These are phyloP conservation scores for Clitopilus passeckerianus DNA, from an alignment of 768 basidiomycete genomes.

Conservation along the genomic window DNA sequence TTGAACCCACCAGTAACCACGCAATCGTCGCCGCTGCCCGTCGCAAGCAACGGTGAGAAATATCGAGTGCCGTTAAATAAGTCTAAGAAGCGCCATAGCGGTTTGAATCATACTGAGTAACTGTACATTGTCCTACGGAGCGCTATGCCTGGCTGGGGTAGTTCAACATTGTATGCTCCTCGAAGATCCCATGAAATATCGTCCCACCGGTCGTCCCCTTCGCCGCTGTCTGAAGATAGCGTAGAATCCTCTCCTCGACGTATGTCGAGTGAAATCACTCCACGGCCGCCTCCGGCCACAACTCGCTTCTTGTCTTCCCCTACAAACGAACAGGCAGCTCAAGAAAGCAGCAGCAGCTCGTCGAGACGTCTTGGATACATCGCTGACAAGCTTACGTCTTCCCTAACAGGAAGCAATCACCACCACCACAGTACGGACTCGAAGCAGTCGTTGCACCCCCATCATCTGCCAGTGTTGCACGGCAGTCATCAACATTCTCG, in stretches of 20 bases:
- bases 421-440: slow-evolving; percentile 16
- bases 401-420: slow-evolving; percentile 26
- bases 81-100: not conserved
- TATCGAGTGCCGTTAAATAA: not conserved
- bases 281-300: slow-evolving; percentile 38
- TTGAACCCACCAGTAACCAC: not conserved
- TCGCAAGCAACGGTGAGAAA: not conserved
- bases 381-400: slow-evolving; percentile 37
- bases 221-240: slow-evolving; percentile 28
- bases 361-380: slow-evolving; percentile 38
- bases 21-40: not conserved
- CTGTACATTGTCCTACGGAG: not conserved
- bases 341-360: slow-evolving; percentile 20
- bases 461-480: slow-evolving; percentile 16
- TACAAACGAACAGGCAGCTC: slow-evolving; percentile 22
- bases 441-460: slow-evolving; percentile 24
- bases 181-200: slow-evolving; percentile 31
- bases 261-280: slow-evolving; percentile 47
- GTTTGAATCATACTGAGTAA: not conserved
- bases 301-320: slow-evolving; percentile 25
- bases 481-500: slow-evolving; percentile 26
- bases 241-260: slow-evolving; percentile 26
- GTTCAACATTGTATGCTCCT: slow-evolving; percentile 21
- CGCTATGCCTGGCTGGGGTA: slow-evolving; percentile 19
- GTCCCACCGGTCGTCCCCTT: not conserved